A percentile compares a stretch with the other conserved stretches of the same genome.
phyloP scores from a whole-genome alignment of 306 rosid species.

The Cucurbita maxima region DNA sequence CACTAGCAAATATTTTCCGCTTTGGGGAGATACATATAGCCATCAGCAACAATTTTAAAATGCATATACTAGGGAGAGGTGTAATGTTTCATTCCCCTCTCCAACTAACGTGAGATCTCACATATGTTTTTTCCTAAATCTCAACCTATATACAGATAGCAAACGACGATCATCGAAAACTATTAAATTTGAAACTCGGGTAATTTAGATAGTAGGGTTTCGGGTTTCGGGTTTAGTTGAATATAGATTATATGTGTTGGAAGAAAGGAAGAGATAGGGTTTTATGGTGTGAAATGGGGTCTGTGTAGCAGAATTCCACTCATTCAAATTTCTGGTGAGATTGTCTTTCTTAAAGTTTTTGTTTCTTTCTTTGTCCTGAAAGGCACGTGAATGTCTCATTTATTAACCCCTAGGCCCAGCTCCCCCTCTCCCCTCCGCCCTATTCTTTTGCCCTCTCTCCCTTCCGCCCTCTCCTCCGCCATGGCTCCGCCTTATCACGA shows the following conservation, averaged over 20 bases:
- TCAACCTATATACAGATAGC: no score
- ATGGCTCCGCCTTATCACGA: slow-evolving; percentile 7
- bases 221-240: neutral
- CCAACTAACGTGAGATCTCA: no score
- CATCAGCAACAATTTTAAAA: no score
- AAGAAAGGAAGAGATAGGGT: neutral
- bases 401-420: neutral
- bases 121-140: no score
- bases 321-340: slow-evolving; percentile 29
- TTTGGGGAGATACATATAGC: no score
- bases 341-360: slow-evolving; percentile 32
- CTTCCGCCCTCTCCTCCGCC: neutral
- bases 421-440: neutral
- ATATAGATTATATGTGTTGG: neutral
- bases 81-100: no score
- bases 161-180: neutral
- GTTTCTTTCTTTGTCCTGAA: slow-evolving; percentile 28
- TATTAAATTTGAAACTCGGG: neutral
- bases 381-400: slow-evolving; percentile 66
- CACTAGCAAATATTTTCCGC: no score
- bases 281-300: neutral
- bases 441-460: slow-evolving; percentile 5
- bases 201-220: neutral
- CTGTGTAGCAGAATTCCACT: slow-evolving; percentile 53
- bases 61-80: no score